Conservation (phyloP, 352 stramenopile genomes). For the Globisporangium nunn region DNA sequence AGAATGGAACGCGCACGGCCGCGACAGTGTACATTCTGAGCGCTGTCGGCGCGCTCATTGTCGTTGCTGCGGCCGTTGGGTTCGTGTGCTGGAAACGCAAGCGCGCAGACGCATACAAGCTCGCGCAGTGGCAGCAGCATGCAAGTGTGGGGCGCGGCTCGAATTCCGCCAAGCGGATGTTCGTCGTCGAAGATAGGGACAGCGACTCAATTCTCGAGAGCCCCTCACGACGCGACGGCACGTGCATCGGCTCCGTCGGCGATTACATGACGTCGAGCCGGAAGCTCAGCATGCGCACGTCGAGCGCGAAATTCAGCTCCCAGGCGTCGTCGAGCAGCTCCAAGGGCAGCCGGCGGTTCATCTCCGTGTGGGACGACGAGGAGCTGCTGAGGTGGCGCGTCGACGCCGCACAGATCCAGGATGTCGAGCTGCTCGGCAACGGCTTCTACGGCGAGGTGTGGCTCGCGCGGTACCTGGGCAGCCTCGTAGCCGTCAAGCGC, state of each 20-base stretch:
- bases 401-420: slow-evolving; percentile 25
- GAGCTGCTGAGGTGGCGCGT: slow-evolving; percentile 43
- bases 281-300: slow-evolving; percentile 3
- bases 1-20: background rate
- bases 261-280: slow-evolving; percentile 6
- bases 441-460: slow-evolving; percentile 45
- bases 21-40: slow-evolving; percentile 1
- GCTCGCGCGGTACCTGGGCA: slow-evolving; percentile 39
- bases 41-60: background rate
- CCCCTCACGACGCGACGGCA: background rate
- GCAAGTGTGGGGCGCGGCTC: background rate
- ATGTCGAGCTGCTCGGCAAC: slow-evolving; percentile 25
- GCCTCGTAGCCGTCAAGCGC: slow-evolving; percentile 44
- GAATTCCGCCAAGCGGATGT: slow-evolving; percentile 13
- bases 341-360: slow-evolving; percentile 5
- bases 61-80: background rate
- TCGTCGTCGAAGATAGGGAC: slow-evolving; percentile 12
- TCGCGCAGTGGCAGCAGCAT: background rate
- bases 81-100: background rate
- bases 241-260: background rate
- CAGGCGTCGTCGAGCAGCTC: background rate
- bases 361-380: slow-evolving; percentile 58
- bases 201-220: slow-evolving; percentile 13
- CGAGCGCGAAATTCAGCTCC: slow-evolving; percentile 4
- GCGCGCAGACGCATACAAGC: background rate